Evolutionary conservation across 2,329 filamentous ascomycete genomes (phyloP), one percentile per base, ranked within the genome.

Genomic region (Penicillium brasilianum): DNA sequence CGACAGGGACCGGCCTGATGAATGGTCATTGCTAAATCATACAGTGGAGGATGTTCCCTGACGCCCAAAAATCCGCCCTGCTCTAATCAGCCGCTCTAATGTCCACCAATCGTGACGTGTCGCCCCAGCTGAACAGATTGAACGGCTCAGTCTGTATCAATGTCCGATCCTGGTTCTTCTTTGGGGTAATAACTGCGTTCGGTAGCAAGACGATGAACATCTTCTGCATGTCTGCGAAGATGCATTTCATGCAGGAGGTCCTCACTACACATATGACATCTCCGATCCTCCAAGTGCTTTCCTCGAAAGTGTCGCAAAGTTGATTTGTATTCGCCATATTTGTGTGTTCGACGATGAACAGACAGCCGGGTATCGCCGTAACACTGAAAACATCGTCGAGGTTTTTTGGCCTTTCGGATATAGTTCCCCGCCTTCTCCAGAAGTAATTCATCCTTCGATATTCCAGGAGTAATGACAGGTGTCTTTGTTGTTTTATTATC

Each of bases 231-330:
- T 10, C 65, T 66, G 4, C 60, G 58, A 66, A 66, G 60, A 65
- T 66, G 34, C 37, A 68, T 68, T 36, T 68, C 34, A 61, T 65
- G 32, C 30, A 67, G 37, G 0, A 67, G 57, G 54, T 67, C 61
- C 39, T 58, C 46, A 41, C 52, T 32, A 59, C 44, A 65, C 28
- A 63, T 65, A 61, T 64, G 16, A 58, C 54, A 66, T 39, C 58
- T 65, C 55, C 60, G 57, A 62, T 66, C 61, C 34, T 62, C 2
- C 22, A 67, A 61, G 54, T 67, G 49, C 32, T 53, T 55, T 11
- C 59, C 52, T 61, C 60, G 52, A 64, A 66, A 66, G 50, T 64
- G 57, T 55, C 55, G 41, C 22, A 66, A 18, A 30, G 59, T 62
- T 3, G 64, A 64, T 43, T 64, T 66, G 22, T 66, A 65, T 48